Percentiles rank a stretch among this genome's conserved stretches.
Evolutionary conservation across 257 asterid species (phyloP).

Genomic region (Haberlea rhodopensis): DNA sequence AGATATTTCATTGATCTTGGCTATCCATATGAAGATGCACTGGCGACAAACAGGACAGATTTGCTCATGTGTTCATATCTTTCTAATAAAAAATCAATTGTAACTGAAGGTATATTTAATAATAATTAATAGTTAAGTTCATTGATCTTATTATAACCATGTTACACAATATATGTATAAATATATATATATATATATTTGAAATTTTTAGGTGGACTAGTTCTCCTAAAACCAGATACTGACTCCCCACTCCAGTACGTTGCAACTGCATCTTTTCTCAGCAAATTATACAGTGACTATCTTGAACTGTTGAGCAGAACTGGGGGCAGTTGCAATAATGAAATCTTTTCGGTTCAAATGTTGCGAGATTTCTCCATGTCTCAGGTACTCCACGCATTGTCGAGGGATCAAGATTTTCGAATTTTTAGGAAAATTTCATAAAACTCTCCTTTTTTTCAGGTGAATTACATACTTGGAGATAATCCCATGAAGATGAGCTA

Average conservation of each 20-base stretch:
- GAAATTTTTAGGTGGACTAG: conserved; percentile 38
- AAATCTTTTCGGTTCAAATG: conserved; percentile 26
- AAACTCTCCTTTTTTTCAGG: conserved; percentile 26
- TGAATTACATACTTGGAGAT: conserved; percentile 56
- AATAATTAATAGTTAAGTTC: background rate
- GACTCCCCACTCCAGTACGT: conserved; percentile 42
- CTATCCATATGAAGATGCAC: conserved; percentile 49
- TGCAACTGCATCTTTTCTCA: conserved; percentile 57
- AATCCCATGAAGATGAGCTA: conserved; percentile 59
- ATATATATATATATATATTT: too few species aligned
- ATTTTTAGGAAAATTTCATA: background rate
- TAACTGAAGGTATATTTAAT: conserved; percentile 34
- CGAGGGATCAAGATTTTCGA: background rate
- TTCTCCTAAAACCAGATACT: conserved; percentile 41
- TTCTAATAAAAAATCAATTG: conserved; percentile 31
- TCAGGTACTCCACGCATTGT: conserved; percentile 36
- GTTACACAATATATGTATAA: too few species aligned
- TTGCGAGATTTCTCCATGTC: conserved; percentile 45
- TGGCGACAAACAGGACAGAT: conserved; percentile 52
- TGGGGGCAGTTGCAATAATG: conserved; percentile 31
- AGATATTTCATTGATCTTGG: conserved; percentile 55
- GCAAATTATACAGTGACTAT: conserved; percentile 60
- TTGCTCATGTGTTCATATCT: conserved; percentile 52
- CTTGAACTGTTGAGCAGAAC: conserved; percentile 40
- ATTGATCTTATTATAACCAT: background rate